Percentiles rank a stretch among this genome's conserved stretches.
phyloP scores from a whole-genome alignment of 352 stramenopile genomes.

The Pythium aphanidermatum region DNA sequence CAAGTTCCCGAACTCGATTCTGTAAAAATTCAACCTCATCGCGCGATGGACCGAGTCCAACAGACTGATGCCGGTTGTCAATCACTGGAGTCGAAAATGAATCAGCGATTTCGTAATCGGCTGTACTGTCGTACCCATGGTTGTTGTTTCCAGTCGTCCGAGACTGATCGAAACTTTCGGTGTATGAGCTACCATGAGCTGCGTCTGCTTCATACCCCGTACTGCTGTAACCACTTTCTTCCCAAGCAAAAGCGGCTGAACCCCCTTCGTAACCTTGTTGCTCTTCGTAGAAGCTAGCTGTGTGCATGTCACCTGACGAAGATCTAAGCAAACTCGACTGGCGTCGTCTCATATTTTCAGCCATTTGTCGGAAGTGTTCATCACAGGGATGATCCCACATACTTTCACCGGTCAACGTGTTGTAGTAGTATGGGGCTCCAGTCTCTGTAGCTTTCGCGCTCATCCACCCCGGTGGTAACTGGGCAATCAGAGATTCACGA shows the following conservation, averaged over 20 bases:
- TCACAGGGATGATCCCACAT: slow-evolving; percentile 79
- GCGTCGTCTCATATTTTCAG: slow-evolving; percentile 36
- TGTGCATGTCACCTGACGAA: slow-evolving; percentile 16
- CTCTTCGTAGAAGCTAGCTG: slow-evolving; percentile 30
- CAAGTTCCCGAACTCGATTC: slow-evolving; percentile 3
- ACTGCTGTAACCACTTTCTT: too few relatives aligned
- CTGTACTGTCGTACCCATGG: too few relatives aligned
- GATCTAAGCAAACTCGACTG: slow-evolving; percentile 1
- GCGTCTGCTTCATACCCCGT: too few relatives aligned
- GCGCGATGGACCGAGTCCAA: too few relatives aligned
- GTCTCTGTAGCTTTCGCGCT: slow-evolving; percentile 54
- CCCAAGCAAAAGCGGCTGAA: slow-evolving; percentile 1
- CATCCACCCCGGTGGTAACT: slow-evolving; percentile 63
- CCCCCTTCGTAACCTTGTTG: not conserved
- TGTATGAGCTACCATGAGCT: too few relatives aligned
- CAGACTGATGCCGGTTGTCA: too few relatives aligned
- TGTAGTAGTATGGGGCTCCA: slow-evolving; percentile 76
- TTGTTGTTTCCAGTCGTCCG: too few relatives aligned
- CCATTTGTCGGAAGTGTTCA: slow-evolving; percentile 58
- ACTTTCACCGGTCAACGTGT: slow-evolving; percentile 66
- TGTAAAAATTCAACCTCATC: slow-evolving; percentile 13
- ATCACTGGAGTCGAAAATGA: too few relatives aligned
- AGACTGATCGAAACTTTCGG: too few relatives aligned
- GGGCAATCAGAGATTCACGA: slow-evolving; percentile 64
- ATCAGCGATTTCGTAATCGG: too few relatives aligned